Conservation (phyloP, 306 rosid genomes). For the Dryas octopetala region DNA sequence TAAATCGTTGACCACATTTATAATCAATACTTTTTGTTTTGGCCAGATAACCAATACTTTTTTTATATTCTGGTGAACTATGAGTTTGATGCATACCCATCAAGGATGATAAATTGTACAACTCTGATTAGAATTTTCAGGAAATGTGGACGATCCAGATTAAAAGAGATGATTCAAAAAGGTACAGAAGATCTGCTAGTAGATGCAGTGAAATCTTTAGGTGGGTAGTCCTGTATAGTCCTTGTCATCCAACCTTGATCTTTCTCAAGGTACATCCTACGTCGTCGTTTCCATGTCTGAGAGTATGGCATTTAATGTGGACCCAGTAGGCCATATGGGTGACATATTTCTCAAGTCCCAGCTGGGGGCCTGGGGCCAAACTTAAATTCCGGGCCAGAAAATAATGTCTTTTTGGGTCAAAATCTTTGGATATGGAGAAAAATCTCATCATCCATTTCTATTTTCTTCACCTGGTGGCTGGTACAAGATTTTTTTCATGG, state of each 20-base stretch:
- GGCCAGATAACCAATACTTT: too few relatives aligned
- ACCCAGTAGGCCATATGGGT: not conserved
- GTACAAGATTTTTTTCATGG: too few relatives aligned
- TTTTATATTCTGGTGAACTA: not conserved
- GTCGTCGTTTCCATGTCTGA: not conserved
- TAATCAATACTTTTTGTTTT: not conserved
- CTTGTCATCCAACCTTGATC: conserved; percentile 5
- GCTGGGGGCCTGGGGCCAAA: too few relatives aligned
- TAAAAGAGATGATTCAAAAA: not conserved
- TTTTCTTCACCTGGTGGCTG: too few relatives aligned
- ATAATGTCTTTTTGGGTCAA: too few relatives aligned
- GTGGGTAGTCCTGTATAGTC: not conserved
- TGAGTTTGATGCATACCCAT: conserved; percentile 1
- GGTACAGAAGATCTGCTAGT: conserved; percentile 1
- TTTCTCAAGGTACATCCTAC: not conserved
- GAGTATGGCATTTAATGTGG: not conserved
- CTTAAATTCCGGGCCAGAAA: too few relatives aligned
- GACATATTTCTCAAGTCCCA: too few relatives aligned
- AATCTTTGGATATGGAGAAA: too few relatives aligned
- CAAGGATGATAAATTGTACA: not conserved
- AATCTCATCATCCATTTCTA: too few relatives aligned
- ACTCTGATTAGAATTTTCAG: not conserved
- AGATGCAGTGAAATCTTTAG: conserved; percentile 20
- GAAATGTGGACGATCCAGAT: conserved; percentile 19
- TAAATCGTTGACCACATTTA: not conserved